Base-by-base conservation (phyloP, 352 stramenopile genomes). In the Phytophthora macrochlamydospora region DNA sequence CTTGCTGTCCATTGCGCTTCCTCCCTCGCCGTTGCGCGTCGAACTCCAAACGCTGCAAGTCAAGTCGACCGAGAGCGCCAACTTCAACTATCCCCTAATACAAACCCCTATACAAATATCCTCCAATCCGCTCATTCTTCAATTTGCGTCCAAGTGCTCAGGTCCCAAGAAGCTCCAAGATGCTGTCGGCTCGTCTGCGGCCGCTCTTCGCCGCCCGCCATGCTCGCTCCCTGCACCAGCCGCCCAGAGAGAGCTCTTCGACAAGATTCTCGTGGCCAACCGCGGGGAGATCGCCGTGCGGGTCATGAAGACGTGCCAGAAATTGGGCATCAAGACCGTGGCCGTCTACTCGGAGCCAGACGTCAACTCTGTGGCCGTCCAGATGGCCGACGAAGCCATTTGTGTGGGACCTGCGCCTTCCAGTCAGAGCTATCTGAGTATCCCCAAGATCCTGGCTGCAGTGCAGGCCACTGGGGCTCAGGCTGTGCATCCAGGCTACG, bases 221-320 rank as follows among this genome's bases (percentile, higher is more conserved):
- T n/a, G 43, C 42, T 45, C 59, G 64, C 7, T 37, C 61, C 33
- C 61, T 69, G 29, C 58, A 68, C 38, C 13, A 59, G 12, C 24
- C 48, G 11, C 38, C 67, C 13, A 55, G 52, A 33, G 80, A 89
- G 64, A 75, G 69, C 74, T 42, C 65, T 91, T 98, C 67, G 76
- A 89, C 62, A 97, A 98, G 76, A 96, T 98, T 50, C 76, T 98
- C 4, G 85, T 98, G 62, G 92, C 92, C 38, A 98, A 98, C 70
- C 85, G 92, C 52, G 92, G 92, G 51, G 83, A 98, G 53, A 98
- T 98, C 68, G 91, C 92, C n/a, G 76, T 94, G 70, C 86, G 92
- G 45, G 87, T 98, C 59, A 73, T 92, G 40, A 81, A 78, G 56
- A 94, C 92, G 12, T 87, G 87, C 9, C 91, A 93, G 49, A 81